Evolutionary conservation across 2,329 filamentous ascomycete genomes (phyloP).

Genomic region (Chalaropsis ovoidea): DNA sequence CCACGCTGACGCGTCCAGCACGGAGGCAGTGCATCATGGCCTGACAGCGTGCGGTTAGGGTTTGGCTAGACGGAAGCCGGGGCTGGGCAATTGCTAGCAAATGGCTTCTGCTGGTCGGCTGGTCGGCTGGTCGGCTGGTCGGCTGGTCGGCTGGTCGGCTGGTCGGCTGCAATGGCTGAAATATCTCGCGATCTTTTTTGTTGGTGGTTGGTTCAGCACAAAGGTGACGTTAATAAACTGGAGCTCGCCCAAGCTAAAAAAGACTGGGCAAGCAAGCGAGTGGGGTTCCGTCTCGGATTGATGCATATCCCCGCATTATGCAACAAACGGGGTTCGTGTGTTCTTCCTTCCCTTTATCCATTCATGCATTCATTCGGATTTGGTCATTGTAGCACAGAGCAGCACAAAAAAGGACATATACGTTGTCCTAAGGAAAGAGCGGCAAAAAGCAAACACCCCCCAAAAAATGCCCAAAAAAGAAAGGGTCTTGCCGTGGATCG

Average conservation of each 20-base stretch:
- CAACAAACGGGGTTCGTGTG: slow-evolving; percentile 7
- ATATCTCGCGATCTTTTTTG: not conserved
- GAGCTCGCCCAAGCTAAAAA: not conserved
- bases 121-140: no score
- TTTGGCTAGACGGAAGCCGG: not conserved
- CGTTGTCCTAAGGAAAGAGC: no score
- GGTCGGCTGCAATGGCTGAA: no score
- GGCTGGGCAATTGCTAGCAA: not conserved
- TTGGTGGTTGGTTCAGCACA: not conserved
- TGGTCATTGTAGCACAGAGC: no score
- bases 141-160: not conserved
- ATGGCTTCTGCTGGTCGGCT: no score
- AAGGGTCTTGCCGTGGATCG: slow-evolving; percentile 27
- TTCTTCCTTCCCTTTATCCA: not conserved
- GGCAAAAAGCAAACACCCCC: no score
- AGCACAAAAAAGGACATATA: not conserved
- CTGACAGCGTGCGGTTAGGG: no score
- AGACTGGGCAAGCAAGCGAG: not conserved
- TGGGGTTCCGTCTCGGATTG: slow-evolving; percentile 2
- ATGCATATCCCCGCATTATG: slow-evolving; percentile 20
- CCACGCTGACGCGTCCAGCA: not conserved
- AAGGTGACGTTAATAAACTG: slow-evolving; percentile 2
- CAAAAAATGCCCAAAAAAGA: no score
- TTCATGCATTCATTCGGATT: no score
- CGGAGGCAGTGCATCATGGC: slow-evolving; percentile 1